Evolutionary conservation across 83 land plant species (phyloP).

Genomic region (Picea mariana): DNA sequence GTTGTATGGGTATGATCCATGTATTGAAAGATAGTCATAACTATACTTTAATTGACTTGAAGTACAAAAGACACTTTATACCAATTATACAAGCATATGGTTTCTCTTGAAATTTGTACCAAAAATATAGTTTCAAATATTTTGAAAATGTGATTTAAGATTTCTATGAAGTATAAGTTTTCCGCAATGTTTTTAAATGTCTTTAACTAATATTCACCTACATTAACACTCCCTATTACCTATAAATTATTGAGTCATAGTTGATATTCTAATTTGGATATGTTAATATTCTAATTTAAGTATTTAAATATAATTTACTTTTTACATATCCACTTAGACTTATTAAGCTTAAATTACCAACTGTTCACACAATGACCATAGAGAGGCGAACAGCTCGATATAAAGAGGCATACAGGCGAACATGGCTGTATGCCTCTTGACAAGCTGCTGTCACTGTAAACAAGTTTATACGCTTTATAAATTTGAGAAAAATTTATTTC

Average conservation of each 20-base stretch:
- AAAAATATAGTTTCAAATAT: background rate
- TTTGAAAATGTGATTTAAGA: background rate
- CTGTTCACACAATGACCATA: no score
- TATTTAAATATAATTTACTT: slow-evolving; percentile 54
- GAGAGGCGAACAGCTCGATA: no score
- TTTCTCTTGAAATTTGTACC: background rate
- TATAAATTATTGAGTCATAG: no score
- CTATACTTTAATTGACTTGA: slow-evolving; percentile 82
- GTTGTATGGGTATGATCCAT: slow-evolving; percentile 86
- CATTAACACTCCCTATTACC: slow-evolving; percentile 78
- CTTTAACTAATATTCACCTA: no score
- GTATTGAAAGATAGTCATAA: slow-evolving; percentile 70
- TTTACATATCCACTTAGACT: background rate
- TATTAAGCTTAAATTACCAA: background rate
- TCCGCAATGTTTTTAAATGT: no score
- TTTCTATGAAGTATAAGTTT: background rate
- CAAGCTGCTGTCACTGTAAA: no score
- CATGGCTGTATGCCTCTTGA: no score
- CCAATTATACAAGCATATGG: slow-evolving; percentile 64
- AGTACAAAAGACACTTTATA: slow-evolving; percentile 93
- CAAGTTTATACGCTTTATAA: no score
- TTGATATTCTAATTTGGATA: slow-evolving; percentile 30
- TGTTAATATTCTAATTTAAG: slow-evolving; percentile 80
- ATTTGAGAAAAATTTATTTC: no score
- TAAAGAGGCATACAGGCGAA: no score